Conservation (phyloP, 1,139 yeast species). For the Debaryomyces coudertii region DNA sequence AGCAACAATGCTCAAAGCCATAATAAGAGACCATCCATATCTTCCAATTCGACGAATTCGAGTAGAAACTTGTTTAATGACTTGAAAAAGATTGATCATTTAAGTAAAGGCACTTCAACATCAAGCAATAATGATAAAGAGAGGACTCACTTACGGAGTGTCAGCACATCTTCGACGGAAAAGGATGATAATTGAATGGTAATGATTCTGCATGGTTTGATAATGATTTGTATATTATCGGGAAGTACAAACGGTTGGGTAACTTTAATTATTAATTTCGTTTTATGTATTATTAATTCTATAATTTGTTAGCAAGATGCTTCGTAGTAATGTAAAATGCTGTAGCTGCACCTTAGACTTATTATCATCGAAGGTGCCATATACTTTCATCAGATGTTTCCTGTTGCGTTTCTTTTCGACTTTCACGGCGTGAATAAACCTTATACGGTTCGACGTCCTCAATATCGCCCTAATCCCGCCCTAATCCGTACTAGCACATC, state of each 20-base stretch:
- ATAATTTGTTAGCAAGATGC: neutral
- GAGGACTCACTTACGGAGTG: conserved; percentile 3
- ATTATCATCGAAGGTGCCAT: neutral
- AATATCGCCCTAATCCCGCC: neutral
- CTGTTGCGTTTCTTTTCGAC: neutral
- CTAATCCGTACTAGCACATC: conserved; percentile 83
- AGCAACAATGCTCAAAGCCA: conserved; percentile 18
- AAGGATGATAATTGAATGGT: conserved; percentile 9
- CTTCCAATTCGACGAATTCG: conserved; percentile 17
- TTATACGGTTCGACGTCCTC: too few species aligned
- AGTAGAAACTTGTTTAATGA: conserved; percentile 26
- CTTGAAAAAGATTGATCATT: conserved; percentile 19
- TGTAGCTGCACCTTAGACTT: neutral
- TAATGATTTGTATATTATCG: neutral
- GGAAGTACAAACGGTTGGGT: conserved; percentile 7
- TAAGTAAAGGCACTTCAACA: conserved; percentile 9
- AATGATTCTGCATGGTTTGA: neutral
- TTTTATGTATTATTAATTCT: conserved; percentile 8
- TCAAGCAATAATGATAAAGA: conserved; percentile 7
- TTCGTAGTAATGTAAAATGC: neutral
- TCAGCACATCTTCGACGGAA: conserved; percentile 12
- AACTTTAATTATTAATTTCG: conserved; percentile 8
- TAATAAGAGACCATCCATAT: conserved; percentile 21
- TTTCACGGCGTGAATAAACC: too few species aligned
- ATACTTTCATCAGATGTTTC: neutral